These are phyloP conservation scores for Terfezia boudieri DNA, from an alignment of 495 filamentous ascomycete species.

Conservation along the genomic window DNA sequence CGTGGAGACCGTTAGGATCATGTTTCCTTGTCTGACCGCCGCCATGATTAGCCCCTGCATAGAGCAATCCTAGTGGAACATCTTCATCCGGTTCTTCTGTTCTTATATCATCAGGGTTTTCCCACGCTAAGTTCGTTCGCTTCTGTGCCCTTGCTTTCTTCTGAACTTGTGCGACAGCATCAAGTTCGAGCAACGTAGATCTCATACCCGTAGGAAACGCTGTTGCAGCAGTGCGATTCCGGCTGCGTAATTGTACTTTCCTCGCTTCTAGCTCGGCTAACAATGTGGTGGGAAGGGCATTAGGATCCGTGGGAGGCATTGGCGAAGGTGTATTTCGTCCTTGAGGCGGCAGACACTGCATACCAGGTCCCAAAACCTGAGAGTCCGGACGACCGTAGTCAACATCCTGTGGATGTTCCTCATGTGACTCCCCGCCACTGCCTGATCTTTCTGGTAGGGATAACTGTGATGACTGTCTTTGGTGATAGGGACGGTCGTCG, in stretches of 20 bases:
- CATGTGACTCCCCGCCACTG: background rate
- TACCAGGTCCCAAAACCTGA: background rate
- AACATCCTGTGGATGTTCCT: background rate
- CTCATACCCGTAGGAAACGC: conserved; percentile 56
- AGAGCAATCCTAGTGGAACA: conserved; percentile 67
- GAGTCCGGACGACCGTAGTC: background rate
- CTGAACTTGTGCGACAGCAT: conserved; percentile 74
- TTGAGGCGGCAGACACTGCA: background rate
- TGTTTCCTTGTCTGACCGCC: conserved; percentile 24
- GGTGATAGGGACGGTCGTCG: background rate
- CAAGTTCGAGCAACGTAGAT: conserved; percentile 73
- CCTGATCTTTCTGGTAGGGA: background rate
- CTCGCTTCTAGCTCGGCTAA: conserved; percentile 79
- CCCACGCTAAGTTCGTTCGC: conserved; percentile 75
- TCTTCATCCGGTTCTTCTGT: conserved; percentile 44
- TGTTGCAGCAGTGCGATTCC: conserved; percentile 44
- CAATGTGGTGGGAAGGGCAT: conserved; percentile 51
- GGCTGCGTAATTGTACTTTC: conserved; percentile 58
- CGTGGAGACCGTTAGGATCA: background rate
- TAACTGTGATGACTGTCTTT: background rate
- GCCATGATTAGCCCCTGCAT: conserved; percentile 25
- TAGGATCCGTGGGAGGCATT: background rate
- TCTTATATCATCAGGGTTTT: conserved; percentile 36
- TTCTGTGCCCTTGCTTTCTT: conserved; percentile 49
- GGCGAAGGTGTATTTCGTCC: background rate